Evolutionary conservation across 164 flowering plant genomes (phyloP), one percentile per base, ranked within the genome.

Genomic region (Umbilicus rupestris): DNA sequence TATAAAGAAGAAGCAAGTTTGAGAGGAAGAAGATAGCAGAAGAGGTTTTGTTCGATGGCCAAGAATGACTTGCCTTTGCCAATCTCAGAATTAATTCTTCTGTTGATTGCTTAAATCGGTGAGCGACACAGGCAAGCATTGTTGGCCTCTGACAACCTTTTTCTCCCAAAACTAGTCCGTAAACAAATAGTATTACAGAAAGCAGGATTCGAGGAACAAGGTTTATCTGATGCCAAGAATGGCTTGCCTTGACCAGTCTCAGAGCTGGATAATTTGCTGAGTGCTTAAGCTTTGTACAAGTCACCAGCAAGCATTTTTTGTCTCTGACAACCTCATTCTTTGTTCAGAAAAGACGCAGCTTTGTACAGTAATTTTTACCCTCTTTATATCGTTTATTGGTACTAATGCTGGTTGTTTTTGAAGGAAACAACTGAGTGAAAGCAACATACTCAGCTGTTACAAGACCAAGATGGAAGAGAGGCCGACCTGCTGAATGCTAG

Each of bases 51-150:
- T 52, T 26, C 26, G 59, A 26, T 52, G 37, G 59, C 59, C 59
- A 52, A 52, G 30, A 52, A 52, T 52, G 59, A 52, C 59, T 52
- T 52, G 31, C 59, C 59, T 52, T 52, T n/a, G 59, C 31, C 59
- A 52, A n/a, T 52, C 59, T 26, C 59, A 28, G 59, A 52, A 6
- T 26, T 50, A 8, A 52, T 26, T 26, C 16, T 11, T 52, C 1
- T 49, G 24, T 11, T 49, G 14, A 22, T 49, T 14, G 59, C 7
- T 52, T 52, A 52, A 28, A n/a, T 26, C 8, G 16, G 59, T 52
- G 59, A 24, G 17, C 17, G 31, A 15, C 59, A 26, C 16, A 52
- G 59, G 59, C 59, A 52, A 52, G 31, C 59, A 52, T 26, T 52
- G 26, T 52, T 52, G 31, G 31, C 17, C 17, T 24, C 59, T 52